A percentile compares a stretch with the other conserved stretches of the same genome.
Evolutionary conservation across 2,329 filamentous ascomycete genomes (phyloP).

Genomic region (Monilinia fructicola): DNA sequence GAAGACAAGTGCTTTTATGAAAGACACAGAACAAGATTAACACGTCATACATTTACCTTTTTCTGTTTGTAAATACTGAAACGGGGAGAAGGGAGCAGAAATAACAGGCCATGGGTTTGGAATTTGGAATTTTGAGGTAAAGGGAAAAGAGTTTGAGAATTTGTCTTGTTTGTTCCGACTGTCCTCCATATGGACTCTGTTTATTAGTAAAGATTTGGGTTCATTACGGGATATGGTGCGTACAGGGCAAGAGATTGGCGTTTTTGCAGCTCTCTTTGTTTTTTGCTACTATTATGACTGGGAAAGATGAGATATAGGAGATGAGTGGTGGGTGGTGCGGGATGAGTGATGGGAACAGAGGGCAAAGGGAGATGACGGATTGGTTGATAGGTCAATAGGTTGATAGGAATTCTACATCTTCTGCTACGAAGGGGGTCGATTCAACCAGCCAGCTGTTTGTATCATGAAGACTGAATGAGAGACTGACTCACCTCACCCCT

Average conservation of each 20-base stretch:
- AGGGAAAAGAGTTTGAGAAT: slow-evolving; percentile 14
- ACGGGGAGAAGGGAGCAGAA: slow-evolving; percentile 7
- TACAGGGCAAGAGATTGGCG: slow-evolving; percentile 12
- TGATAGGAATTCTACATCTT: slow-evolving; percentile 15
- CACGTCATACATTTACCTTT: background rate
- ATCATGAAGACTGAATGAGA: background rate
- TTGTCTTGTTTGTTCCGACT: slow-evolving; percentile 1
- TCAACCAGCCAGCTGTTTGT: background rate
- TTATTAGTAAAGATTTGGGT: slow-evolving; percentile 13
- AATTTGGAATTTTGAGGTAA: slow-evolving; percentile 12
- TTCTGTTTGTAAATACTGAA: slow-evolving; percentile 17
- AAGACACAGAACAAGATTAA: slow-evolving; percentile 5
- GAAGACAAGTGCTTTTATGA: slow-evolving; percentile 3
- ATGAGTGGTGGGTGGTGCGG: background rate
- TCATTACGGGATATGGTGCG: slow-evolving; percentile 14
- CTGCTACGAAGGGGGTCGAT: background rate
- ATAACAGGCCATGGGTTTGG: background rate
- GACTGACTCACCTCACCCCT: too few relatives aligned
- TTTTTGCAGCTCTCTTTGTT: background rate
- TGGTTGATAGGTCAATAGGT: background rate
- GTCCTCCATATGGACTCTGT: slow-evolving; percentile 3
- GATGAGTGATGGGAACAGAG: background rate
- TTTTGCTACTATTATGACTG: slow-evolving; percentile 4
- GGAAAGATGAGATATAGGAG: background rate
- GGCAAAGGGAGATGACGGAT: background rate